Percentiles rank a stretch among this genome's conserved stretches.
Conservation (phyloP, 257 asterid genomes). For the Marsdenia floribunda region DNA sequence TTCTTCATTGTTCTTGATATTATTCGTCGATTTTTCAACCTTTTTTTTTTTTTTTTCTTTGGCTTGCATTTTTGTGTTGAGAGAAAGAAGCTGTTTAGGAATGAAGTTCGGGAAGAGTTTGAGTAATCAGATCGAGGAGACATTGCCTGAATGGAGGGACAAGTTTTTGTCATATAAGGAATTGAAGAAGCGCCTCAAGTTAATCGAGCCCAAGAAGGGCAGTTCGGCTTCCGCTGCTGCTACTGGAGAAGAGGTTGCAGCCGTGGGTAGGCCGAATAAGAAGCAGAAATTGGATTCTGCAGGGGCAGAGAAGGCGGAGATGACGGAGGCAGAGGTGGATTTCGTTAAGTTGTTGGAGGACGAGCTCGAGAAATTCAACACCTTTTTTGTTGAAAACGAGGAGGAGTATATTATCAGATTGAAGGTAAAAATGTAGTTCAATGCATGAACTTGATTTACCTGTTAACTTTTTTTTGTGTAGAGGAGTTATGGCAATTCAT, state of each 20-base stretch:
- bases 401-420: constrained; percentile 81
- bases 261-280: constrained; percentile 38
- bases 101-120: constrained; percentile 94
- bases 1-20: background rate
- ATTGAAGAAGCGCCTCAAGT: constrained; percentile 71
- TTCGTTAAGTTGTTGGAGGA: constrained; percentile 75
- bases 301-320: constrained; percentile 20
- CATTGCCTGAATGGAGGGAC: constrained; percentile 94
- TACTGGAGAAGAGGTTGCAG: constrained; percentile 11
- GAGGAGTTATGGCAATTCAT: background rate
- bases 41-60: background rate
- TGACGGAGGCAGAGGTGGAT: constrained; percentile 65
- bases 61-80: background rate
- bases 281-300: constrained; percentile 36
- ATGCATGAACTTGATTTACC: background rate
- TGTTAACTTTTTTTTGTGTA: background rate
- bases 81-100: background rate
- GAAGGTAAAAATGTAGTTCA: constrained; percentile 37
- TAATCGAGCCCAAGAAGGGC: constrained; percentile 50
- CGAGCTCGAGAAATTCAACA: constrained; percentile 85
- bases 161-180: constrained; percentile 88
- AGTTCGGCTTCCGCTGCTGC: background rate
- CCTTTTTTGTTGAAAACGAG: constrained; percentile 83
- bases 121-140: constrained; percentile 87
- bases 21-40: background rate